Evolutionary conservation across 306 rosid genomes (phyloP), one percentile per base, ranked within the genome.

Genomic region (Arachis stenosperma): DNA sequence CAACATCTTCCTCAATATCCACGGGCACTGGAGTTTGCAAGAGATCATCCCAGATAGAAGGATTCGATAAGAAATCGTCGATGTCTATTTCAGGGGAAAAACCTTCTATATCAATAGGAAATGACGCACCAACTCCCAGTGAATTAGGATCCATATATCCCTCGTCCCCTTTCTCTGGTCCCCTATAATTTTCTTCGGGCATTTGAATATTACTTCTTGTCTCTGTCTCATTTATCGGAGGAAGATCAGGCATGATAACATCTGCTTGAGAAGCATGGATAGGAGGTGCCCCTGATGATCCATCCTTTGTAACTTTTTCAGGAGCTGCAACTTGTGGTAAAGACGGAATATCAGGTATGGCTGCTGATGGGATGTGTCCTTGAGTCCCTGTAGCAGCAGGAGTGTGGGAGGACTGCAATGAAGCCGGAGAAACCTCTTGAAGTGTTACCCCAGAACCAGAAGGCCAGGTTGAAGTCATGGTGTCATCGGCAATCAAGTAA

Each of bases 381-480:
- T 85, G 70, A n/a, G 83, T 66, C 48, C 79, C 81, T 1, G 83
- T 70, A 48, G 84, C 71, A 14, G 74, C 73, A 29, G 83, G 80
- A 57, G 76, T 55, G 39, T 68, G 83, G 58, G 88, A 78, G 67
- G 86, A 70, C 80, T 78, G 88, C 70, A 82, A 83, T 14, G 93
- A 74, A 67, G 84, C 71, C 30, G 82, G 96, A 9, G 83, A 78
- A 60, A 89, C 93, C 82, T 94, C 99, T 74, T 91, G 96, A 67
- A 94, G 97, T 33, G 86, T 86, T 72, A 88, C 96, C 50, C 89
- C 93, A 22, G 93, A 88, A 33, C 89, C 93, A 22, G 93, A 88
- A 27, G 70, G 57, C 84, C 74, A 81, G 79, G 82, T 84, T 47
- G 92, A 79, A 72, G 96, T 75, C 81, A 84, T 84, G 73, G 78